Evolutionary conservation across 345 rosid genomes (phyloP), one percentile per base, ranked within the genome.

Genomic region (Eucalyptus tenuipes): DNA sequence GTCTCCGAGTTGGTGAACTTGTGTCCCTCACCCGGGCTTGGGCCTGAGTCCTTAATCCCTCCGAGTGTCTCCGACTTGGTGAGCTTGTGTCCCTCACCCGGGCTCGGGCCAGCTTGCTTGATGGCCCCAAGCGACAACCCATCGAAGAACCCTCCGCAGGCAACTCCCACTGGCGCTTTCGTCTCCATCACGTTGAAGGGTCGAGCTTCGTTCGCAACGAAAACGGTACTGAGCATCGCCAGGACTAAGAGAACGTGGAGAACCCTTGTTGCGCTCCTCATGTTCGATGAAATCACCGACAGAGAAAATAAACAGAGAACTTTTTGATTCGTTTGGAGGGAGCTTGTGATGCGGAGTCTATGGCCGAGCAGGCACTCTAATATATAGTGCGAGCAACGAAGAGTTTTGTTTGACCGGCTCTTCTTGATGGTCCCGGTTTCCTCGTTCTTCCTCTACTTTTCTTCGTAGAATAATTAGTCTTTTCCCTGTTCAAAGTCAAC

Each of bases 41-140:
- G 90, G 29, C 90, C 88, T 1, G 88, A 86, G 57, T 82, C 71
- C 89, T 91, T 91, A 8, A 71, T 59, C 31, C 90, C 90, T 17
- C 91, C 90, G 8, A 89, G 86, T 9, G 64, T 82, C 31, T 48
- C 10, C 10, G 88, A 61, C 31, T 88, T n/a, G 75, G 85, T 80
- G n/a, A 75, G 75, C 86, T 86, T 80, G 88, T 89, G 86, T 11
- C 90, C 90, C 37, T 86, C 79, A 49, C 90, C 90, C 4, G 81
- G 88, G 87, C 90, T 89, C 48, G 89, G 91, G 8, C 91, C 91
- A 6, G 89, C 66, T 31, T 81, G 85, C 91, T 89, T 87, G 49
- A 87, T 84, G 14, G 84, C 89, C 49, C 88, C 87, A 31, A 89
- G 89, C 29, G 85, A 87, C 33, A 89, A 31, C 86, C 87, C 85